A percentile compares a stretch with the other conserved stretches of the same genome.
Conservation (phyloP, 805 yeast species). For the Kazachstania taianensis region DNA sequence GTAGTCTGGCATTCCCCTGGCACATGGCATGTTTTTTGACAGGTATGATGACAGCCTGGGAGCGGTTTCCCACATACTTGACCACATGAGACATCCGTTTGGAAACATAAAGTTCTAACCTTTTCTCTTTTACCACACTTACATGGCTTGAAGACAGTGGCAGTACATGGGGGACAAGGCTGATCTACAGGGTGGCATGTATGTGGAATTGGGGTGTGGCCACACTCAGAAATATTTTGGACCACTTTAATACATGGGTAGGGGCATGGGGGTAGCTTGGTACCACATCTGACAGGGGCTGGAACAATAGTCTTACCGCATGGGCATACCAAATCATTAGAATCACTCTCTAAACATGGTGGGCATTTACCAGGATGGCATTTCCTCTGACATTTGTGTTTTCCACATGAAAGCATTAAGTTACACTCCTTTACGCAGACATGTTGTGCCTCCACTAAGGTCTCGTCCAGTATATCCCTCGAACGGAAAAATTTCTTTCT, state of each 20-base stretch:
- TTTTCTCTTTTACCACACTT: constrained; percentile 45
- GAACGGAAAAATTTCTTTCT: constrained; percentile 34
- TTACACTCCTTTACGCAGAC: constrained; percentile 62
- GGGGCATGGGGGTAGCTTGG: constrained; percentile 51
- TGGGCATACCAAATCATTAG: constrained; percentile 66
- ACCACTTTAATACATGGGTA: constrained; percentile 50
- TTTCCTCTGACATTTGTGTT: constrained; percentile 55
- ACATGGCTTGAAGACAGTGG: constrained; percentile 45
- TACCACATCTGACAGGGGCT: constrained; percentile 84
- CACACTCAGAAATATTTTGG: constrained; percentile 40
- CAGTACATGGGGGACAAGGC: constrained; percentile 71
- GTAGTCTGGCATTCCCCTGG: constrained; percentile 47
- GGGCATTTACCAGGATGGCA: constrained; percentile 78
- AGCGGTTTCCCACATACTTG: constrained; percentile 45
- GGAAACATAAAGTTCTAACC: constrained; percentile 60
- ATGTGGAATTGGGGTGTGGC: constrained; percentile 62
- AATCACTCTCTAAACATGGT: constrained; percentile 71
- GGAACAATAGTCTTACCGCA: constrained; percentile 70
- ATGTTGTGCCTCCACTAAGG: constrained; percentile 64
- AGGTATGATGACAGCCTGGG: constrained; percentile 40
- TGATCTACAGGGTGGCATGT: constrained; percentile 59
- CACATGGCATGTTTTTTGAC: constrained; percentile 46
- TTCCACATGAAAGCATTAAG: constrained; percentile 51
- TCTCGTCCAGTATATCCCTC: constrained; percentile 35
- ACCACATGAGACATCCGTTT: constrained; percentile 59